These are phyloP conservation scores for Aspergillus nomiae DNA, from an alignment of 2,329 filamentous ascomycete genomes.

Conservation along the genomic window DNA sequence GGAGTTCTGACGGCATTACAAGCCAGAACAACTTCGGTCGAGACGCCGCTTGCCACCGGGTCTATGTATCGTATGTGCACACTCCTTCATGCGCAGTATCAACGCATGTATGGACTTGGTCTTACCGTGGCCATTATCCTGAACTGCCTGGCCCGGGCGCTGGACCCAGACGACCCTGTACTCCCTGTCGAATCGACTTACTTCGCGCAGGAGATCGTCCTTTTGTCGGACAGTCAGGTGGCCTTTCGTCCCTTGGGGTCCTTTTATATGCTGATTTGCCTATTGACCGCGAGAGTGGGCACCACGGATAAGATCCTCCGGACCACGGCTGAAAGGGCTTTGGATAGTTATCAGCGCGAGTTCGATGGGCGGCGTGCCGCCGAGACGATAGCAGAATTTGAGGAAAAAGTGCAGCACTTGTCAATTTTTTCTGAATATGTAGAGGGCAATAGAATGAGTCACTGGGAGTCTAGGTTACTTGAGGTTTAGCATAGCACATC, in stretches of 20 bases:
- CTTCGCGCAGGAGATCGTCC: slow-evolving; percentile 30
- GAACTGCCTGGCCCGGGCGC: slow-evolving; percentile 34
- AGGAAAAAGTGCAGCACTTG: background rate
- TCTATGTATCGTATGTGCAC: background rate
- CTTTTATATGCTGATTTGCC: slow-evolving; percentile 30
- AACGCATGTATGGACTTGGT: slow-evolving; percentile 36
- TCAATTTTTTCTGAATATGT: background rate
- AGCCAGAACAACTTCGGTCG: slow-evolving; percentile 14
- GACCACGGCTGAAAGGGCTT: slow-evolving; percentile 14
- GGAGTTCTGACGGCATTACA: slow-evolving; percentile 18
- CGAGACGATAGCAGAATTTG: background rate
- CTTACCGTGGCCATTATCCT: slow-evolving; percentile 34
- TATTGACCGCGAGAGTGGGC: slow-evolving; percentile 28
- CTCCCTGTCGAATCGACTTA: slow-evolving; percentile 22
- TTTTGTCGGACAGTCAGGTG: slow-evolving; percentile 27
- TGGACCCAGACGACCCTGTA: slow-evolving; percentile 25
- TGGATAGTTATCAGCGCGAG: slow-evolving; percentile 30
- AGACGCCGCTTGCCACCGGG: slow-evolving; percentile 9
- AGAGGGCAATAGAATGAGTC: background rate
- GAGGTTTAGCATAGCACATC: background rate
- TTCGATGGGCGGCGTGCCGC: slow-evolving; percentile 14
- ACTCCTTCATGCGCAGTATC: slow-evolving; percentile 32
- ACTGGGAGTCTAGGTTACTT: too few relatives aligned
- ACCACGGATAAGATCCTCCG: slow-evolving; percentile 23
- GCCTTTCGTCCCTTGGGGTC: slow-evolving; percentile 37